A percentile compares a stretch with the other conserved stretches of the same genome.
phyloP scores from a whole-genome alignment of 2,329 filamentous ascomycete species.

The Pestalotiopsis sp. region DNA sequence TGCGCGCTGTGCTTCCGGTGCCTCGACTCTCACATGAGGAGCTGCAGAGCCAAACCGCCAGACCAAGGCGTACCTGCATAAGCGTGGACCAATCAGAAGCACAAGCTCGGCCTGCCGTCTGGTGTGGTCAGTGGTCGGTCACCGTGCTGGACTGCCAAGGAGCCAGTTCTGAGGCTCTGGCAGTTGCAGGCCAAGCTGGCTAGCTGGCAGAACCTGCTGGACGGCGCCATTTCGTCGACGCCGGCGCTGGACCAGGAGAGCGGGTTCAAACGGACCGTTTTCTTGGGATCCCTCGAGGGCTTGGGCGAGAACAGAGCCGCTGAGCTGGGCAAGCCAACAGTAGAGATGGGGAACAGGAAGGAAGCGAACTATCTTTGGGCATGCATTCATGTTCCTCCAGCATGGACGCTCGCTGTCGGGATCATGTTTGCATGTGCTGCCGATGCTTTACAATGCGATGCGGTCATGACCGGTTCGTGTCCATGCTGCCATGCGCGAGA shows the following conservation, averaged over 20 bases:
- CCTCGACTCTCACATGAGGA: background rate
- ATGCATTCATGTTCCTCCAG: background rate
- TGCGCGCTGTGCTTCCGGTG: background rate
- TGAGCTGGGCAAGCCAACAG: background rate
- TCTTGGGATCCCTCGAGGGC: background rate
- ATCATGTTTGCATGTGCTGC: background rate
- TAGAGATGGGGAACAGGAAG: background rate
- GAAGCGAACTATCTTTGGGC: background rate
- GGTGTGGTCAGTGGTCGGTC: background rate
- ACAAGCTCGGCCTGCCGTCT: background rate
- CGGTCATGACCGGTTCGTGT: background rate
- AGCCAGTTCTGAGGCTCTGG: too few relatives aligned
- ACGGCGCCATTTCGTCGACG: background rate
- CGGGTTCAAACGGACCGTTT: conserved; percentile 2
- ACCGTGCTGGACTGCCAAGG: background rate
- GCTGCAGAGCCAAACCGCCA: background rate
- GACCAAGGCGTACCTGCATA: conserved; percentile 9
- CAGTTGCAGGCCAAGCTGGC: background rate
- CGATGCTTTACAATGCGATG: background rate
- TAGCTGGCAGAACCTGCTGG: background rate
- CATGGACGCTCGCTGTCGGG: background rate
- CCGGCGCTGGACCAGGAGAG: background rate
- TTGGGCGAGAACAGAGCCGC: background rate
- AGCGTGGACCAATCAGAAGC: background rate
- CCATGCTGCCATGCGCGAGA: background rate